These are phyloP conservation scores for Ophiostoma ips DNA, from an alignment of 2,329 filamentous ascomycete genomes.

Conservation along the genomic window DNA sequence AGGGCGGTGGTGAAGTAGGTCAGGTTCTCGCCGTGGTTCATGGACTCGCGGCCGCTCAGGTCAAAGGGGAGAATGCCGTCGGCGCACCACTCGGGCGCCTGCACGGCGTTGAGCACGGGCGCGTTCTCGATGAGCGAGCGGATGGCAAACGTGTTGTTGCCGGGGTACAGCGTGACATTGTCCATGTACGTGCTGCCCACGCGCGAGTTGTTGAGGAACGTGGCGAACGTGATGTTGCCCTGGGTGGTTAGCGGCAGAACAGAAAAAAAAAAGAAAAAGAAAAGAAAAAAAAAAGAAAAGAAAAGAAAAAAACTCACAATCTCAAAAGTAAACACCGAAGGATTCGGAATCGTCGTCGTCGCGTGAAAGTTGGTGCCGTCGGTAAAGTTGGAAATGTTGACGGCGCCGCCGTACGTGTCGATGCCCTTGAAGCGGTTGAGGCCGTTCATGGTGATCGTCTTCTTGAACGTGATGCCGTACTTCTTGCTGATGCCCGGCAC, in stretches of 20 bases:
- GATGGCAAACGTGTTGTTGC: slow-evolving; percentile 41
- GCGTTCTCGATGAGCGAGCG: slow-evolving; percentile 38
- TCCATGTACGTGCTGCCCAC: slow-evolving; percentile 45
- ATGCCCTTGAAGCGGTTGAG: slow-evolving; percentile 43
- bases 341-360: slow-evolving; percentile 47
- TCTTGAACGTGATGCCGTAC: slow-evolving; percentile 40
- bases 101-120: slow-evolving; percentile 31
- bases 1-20: slow-evolving; percentile 44
- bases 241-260: slow-evolving; percentile 15
- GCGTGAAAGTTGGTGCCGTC: slow-evolving; percentile 48
- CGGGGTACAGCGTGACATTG: slow-evolving; percentile 44
- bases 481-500: slow-evolving; percentile 34
- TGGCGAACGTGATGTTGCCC: slow-evolving; percentile 50
- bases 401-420: slow-evolving; percentile 33
- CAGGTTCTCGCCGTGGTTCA: slow-evolving; percentile 36
- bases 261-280: not conserved
- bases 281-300: slow-evolving; percentile 6
- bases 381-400: slow-evolving; percentile 26
- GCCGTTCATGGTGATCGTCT: slow-evolving; percentile 31
- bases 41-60: slow-evolving; percentile 38
- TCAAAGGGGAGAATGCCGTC: slow-evolving; percentile 40
- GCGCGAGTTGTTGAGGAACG: slow-evolving; percentile 34
- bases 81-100: slow-evolving; percentile 34
- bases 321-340: slow-evolving; percentile 47
- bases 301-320: slow-evolving; percentile 33